A percentile compares a stretch with the other conserved stretches of the same genome.
Conservation (phyloP, 2,329 filamentous ascomycete species). For the Diplodia sapinea region DNA sequence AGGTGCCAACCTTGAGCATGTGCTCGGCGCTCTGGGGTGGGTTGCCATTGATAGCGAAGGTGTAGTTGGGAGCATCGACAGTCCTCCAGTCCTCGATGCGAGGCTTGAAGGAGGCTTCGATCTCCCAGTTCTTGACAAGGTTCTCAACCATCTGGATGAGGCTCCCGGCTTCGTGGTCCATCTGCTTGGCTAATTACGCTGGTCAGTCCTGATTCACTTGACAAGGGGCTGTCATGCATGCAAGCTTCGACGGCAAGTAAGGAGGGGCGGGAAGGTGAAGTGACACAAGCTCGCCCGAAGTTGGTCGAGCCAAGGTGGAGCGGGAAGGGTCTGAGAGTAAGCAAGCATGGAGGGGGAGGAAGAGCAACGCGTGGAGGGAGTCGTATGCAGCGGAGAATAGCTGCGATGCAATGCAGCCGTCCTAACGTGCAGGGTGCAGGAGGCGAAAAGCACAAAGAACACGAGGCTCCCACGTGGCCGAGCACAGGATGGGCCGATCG, state of each 20-base stretch:
- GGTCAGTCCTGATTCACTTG: conserved; percentile 29
- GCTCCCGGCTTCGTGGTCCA: conserved; percentile 61
- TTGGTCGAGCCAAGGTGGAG: background rate
- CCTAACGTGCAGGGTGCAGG: conserved; percentile 28
- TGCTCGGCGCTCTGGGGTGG: conserved; percentile 63
- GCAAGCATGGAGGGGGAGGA: conserved; percentile 11
- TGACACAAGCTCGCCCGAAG: conserved; percentile 7
- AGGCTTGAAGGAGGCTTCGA: conserved; percentile 72
- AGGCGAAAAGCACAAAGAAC: conserved; percentile 25
- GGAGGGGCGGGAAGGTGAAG: conserved; percentile 1
- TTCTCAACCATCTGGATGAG: conserved; percentile 69
- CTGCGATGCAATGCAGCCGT: conserved; percentile 25
- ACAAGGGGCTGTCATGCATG: conserved; percentile 27
- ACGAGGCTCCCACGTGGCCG: conserved; percentile 29
- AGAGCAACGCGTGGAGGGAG: conserved; percentile 14
- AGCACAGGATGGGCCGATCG: conserved; percentile 18
- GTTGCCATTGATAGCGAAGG: conserved; percentile 68
- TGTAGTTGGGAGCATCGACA: conserved; percentile 64
- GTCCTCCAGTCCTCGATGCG: conserved; percentile 68
- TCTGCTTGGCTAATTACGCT: conserved; percentile 58
- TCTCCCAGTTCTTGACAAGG: conserved; percentile 75
- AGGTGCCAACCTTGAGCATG: conserved; percentile 72
- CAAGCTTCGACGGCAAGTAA: conserved; percentile 23
- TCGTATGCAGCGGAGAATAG: conserved; percentile 22
- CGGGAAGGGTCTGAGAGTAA: conserved; percentile 14